Evolutionary conservation across 83 land plant species (phyloP), one percentile per base, ranked within the genome.

Genomic region (Diphasiastrum complanatum): DNA sequence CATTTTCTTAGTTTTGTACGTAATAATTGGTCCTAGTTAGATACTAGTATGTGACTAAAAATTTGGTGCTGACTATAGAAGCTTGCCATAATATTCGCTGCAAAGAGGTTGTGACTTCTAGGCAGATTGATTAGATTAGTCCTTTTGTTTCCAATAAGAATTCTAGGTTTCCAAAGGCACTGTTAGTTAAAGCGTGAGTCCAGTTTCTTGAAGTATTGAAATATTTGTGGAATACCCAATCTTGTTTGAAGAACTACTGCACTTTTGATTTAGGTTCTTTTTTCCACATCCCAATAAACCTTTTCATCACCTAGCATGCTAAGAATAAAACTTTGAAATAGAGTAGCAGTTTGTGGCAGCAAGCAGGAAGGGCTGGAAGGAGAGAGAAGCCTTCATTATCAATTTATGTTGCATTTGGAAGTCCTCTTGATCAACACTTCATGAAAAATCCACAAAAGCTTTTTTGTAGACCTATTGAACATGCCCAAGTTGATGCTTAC

Each of bases 331-430:
- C 8, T 38, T 8, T 8, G 14, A 14, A 38, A 14, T 14, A 38
- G 8, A 26, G 37, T 28, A 69, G 51, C 71, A 95, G 99, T 74
- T 77, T 95, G 73, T 89, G 99, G 99, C 99, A 95, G 56, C 99
- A 95, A 72, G 88, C 99, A 66, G 99, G 99, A 38, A 79, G 99
- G 58, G 80, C 97, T 43, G 99, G 99, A 5, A 79, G 99, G 63
- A 81, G 99, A 38, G 86, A 79, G 70, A 89, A 63, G 36, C 67
- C 96, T 47, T 89, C 99, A 33, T 55, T 95, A 51, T 78, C 99
- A 2, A 70, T 89, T 8, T 95, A 89, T 69, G 80, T 95, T 61
- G 97, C 97, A 65, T 95, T 95, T 90, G 89, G 81, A 45, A 81
- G 93, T 27, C 97, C 99, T 48, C 81, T 95, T 31, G 99, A 95